Evolutionary conservation across 2,329 filamentous ascomycete species (phyloP).

Genomic region (Tolypocladium tundrense): DNA sequence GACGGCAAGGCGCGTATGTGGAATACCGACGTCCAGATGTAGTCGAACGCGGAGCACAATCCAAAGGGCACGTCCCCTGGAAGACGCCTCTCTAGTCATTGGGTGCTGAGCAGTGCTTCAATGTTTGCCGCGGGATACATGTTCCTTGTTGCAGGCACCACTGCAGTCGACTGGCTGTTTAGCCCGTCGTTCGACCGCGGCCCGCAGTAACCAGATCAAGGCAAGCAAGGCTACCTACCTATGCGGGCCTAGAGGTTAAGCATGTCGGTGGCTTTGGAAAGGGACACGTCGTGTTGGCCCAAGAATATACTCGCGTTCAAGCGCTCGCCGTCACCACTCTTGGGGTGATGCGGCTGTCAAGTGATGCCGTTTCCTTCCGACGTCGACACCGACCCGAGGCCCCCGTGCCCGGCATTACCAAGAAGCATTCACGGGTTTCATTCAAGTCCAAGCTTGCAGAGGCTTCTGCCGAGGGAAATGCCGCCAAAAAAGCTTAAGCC

Average conservation of each 20-base stretch:
- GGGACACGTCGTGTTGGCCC: background rate
- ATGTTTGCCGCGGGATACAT: background rate
- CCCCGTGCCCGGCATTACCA: background rate
- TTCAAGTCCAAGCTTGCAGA: background rate
- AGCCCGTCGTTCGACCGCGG: too few species aligned
- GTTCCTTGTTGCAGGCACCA: background rate
- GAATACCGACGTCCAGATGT: background rate
- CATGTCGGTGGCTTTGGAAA: background rate
- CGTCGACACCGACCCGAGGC: background rate
- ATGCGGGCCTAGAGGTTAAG: background rate
- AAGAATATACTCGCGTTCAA: too few species aligned
- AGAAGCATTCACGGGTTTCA: background rate
- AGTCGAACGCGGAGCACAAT: background rate
- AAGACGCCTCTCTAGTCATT: background rate
- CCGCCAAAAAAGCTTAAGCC: background rate
- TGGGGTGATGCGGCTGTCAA: too few species aligned
- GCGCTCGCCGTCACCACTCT: too few species aligned
- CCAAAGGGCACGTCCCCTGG: background rate
- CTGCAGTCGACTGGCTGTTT: too few species aligned
- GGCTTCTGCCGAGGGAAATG: background rate
- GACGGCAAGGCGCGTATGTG: background rate
- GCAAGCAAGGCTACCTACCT: background rate
- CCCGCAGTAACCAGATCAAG: background rate
- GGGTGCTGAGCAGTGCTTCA: background rate
- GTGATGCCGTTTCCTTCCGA: background rate